Evolutionary conservation across 225 moss, liverwort and hornwort genomes (phyloP), one percentile per base, ranked within the genome.

Genomic region (Climacium dendroides): DNA sequence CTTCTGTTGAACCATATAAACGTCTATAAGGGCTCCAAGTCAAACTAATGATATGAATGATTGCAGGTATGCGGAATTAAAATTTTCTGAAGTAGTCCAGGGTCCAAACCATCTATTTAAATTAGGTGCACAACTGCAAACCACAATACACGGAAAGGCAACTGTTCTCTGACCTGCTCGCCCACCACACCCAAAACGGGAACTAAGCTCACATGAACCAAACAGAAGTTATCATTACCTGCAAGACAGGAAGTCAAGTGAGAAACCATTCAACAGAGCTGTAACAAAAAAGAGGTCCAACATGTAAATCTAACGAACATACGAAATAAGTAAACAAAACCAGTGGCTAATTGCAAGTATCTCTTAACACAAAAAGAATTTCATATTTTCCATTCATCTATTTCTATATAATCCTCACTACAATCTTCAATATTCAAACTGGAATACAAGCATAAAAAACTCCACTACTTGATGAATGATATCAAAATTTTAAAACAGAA

Each of bases 181-280:
- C 98, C 98, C 39, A 97, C 98, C 60, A 97, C 96, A 45, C 97
- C 95, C 83, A 98, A 89, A 43, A 98, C 98, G n/a, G 98, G 98
- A 83, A 98, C 96, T 47, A 98, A 91, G 93, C 98, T 98, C 78
- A 98, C 97, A 89, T 98, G 98, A 62, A 98, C 98, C 50, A 97
- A 90, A 86, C 96, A 97, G 79, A 97, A 94, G 74, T 98, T 98
- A 76, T 95, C 95, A 35, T 73, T 79, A 53, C 98, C 98, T 96
- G 94, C 86, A 74, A 45, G 71, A 61, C 65, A 74, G 77, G 54
- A 58, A 60, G 7, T 58, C 17, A 70, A 45, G 48, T 75, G 54
- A 89, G 77, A 48, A 81, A 76, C 84, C 43, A 85, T 78, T 86
- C 20, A 48, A 71, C 37, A 88, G 34, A 76, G 58, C 17, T 70